These are phyloP conservation scores for Paecilomyces sp. DNA, from an alignment of 2,329 filamentous ascomycete genomes.

Conservation along the genomic window DNA sequence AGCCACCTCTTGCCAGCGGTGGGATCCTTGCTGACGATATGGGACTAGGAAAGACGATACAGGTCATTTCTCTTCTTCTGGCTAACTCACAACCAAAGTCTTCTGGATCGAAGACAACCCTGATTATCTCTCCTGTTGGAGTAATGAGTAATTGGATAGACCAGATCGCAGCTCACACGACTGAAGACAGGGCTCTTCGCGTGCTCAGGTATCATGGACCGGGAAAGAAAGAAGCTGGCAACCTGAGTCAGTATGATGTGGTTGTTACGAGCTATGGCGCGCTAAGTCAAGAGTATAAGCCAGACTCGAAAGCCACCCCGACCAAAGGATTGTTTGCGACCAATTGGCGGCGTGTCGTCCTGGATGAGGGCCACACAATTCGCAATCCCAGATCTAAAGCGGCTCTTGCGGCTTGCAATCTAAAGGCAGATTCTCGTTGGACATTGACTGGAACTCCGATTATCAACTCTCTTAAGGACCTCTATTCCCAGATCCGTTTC, in stretches of 20 bases:
- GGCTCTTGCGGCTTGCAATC: conserved; percentile 58
- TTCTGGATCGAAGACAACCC: conserved; percentile 52
- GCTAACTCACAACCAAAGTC: conserved; percentile 41
- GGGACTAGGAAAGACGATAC: conserved; percentile 84
- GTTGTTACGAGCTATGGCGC: conserved; percentile 82
- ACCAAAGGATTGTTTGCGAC: conserved; percentile 53
- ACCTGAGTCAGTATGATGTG: conserved; percentile 63
- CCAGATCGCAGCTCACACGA: conserved; percentile 68
- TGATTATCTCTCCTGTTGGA: conserved; percentile 74
- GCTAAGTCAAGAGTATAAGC: conserved; percentile 58
- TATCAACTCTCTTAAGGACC: conserved; percentile 72
- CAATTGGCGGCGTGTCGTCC: conserved; percentile 69
- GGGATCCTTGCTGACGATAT: conserved; percentile 89
- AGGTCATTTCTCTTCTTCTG: conserved; percentile 74
- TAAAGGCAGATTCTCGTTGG: conserved; percentile 70
- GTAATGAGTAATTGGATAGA: conserved; percentile 89
- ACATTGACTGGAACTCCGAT: conserved; percentile 75
- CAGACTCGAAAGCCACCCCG: conserved; percentile 38
- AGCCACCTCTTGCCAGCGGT: conserved; percentile 64
- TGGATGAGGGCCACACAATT: conserved; percentile 79
- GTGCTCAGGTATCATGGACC: conserved; percentile 69
- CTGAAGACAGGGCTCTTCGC: conserved; percentile 53
- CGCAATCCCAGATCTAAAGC: conserved; percentile 69
- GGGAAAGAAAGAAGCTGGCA: conserved; percentile 49
- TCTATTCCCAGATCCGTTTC: conserved; percentile 74